Evolutionary conservation across 805 yeast species (phyloP), one percentile per base, ranked within the genome.

Genomic region (Nadsonia fulvescens): DNA sequence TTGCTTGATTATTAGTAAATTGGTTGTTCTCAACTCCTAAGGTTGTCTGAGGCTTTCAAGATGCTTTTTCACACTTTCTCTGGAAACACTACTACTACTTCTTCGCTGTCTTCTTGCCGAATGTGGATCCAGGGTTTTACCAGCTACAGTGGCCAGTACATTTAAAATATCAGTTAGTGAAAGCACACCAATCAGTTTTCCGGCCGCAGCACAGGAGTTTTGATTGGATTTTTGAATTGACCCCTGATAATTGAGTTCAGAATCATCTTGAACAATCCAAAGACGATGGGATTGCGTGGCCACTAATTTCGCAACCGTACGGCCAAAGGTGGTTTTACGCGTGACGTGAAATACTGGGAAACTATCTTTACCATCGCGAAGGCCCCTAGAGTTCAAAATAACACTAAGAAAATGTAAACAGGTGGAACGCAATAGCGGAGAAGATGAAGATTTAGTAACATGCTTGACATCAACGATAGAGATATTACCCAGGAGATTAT

Each of bases 261-360:
- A 23, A 9, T 27, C 32, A 11, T 35, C 33, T 32, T 51, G 54
- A 12, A 53, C 54, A 20, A 55, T 49, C 54, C 58, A 41, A 42
- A 54, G 39, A 47, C 98, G 64, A 53, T 86, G 98, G 3, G 93
- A 68, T 48, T 74, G 73, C 2, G 98, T 86, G 5, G 98, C 96
- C 8, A 86, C 96, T 38, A 86, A 58, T 48, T 89, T 86, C 17
- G 96, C 96, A 43, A 89, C 64, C 6, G 91, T 82, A 47, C 93
- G 66, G 17, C 81, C 92, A 26, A 89, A 59, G 0, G 89, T 71
- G 6, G 91, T 69, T 20, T 64, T 62, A 33, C 69, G 67, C 35
- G 78, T 73, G 14, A 86, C 94, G 47, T 86, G 93, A 62, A 86
- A 86, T 21, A 89, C 86, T 10, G 98, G 98, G 61, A 75, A 86